phyloP scores from a whole-genome alignment of 176 grass and related monocot species.

The Phoenix roebelenii region DNA sequence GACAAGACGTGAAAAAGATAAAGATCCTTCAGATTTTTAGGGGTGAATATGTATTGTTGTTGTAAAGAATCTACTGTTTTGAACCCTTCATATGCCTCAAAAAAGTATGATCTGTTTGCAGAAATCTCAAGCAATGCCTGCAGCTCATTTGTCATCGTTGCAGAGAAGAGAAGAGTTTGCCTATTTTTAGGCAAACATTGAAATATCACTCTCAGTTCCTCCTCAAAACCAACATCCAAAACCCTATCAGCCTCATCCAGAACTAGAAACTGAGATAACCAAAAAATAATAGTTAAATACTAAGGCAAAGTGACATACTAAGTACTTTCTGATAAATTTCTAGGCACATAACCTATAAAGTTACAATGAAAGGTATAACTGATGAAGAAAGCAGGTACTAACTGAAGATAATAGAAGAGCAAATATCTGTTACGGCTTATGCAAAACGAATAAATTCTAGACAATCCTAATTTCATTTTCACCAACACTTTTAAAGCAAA shows the following conservation, averaged over 20 bases:
- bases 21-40: constrained; percentile 66
- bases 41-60: constrained; percentile 56
- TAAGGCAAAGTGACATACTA: too few relatives aligned
- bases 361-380: too few relatives aligned
- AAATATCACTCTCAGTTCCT: constrained; percentile 84
- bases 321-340: too few relatives aligned
- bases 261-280: constrained; percentile 64
- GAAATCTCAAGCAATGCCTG: constrained; percentile 71
- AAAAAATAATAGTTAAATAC: too few relatives aligned
- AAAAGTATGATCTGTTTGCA: constrained; percentile 67
- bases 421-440: too few relatives aligned
- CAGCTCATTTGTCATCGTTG: constrained; percentile 87
- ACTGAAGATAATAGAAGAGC: too few relatives aligned
- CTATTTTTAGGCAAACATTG: constrained; percentile 58
- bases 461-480: too few relatives aligned
- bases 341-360: too few relatives aligned
- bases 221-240: constrained; percentile 79
- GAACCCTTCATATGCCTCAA: constrained; percentile 83
- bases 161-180: constrained; percentile 90
- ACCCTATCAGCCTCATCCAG: constrained; percentile 93
- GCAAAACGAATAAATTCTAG: too few relatives aligned
- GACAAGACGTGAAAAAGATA: constrained; percentile 72
- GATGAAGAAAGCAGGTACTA: too few relatives aligned
- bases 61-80: constrained; percentile 82
- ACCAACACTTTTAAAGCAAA: too few relatives aligned